phyloP scores from a whole-genome alignment of 352 stramenopile genomes.

The Phytophthora boehmeriae region DNA sequence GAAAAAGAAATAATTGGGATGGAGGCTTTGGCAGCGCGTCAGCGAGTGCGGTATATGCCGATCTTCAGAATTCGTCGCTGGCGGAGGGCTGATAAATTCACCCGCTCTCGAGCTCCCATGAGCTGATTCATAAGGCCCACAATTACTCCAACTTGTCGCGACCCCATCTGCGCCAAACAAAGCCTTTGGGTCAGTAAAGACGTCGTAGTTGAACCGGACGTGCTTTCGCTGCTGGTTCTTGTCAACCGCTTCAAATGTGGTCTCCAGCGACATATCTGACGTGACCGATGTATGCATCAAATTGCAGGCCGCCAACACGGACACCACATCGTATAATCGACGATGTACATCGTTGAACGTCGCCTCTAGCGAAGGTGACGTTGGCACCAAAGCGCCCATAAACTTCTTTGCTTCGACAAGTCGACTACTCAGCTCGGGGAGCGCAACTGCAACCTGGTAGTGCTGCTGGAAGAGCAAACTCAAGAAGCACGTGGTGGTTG shows the following conservation, averaged over 20 bases:
- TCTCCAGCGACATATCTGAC: conserved; percentile 16
- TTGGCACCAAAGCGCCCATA: conserved; percentile 22
- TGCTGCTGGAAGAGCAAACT: conserved; percentile 59
- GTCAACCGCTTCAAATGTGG: conserved; percentile 19
- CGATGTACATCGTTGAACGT: conserved; percentile 52
- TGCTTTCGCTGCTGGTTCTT: conserved; percentile 46
- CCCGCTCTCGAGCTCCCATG: neutral
- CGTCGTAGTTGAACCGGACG: conserved; percentile 58
- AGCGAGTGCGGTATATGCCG: conserved; percentile 18
- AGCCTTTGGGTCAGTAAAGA: conserved; percentile 47
- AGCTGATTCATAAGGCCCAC: neutral
- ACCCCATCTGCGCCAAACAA: conserved; percentile 29
- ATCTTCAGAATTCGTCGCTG: neutral
- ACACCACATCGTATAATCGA: conserved; percentile 73
- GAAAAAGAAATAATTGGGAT: neutral
- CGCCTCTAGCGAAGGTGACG: conserved; percentile 17
- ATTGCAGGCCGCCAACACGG: conserved; percentile 60
- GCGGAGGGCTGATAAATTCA: conserved; percentile 7
- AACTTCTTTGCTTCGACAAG: conserved; percentile 52
- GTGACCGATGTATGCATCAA: conserved; percentile 42
- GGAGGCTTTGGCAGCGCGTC: conserved; percentile 16
- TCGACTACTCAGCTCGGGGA: conserved; percentile 48
- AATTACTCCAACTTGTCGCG: conserved; percentile 2
- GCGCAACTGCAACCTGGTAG: conserved; percentile 20
- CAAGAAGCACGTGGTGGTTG: conserved; percentile 59